Evolutionary conservation across 169 alveolate genomes (phyloP), one percentile per base, ranked within the genome.

Genomic region (Plasmodium adleri): DNA sequence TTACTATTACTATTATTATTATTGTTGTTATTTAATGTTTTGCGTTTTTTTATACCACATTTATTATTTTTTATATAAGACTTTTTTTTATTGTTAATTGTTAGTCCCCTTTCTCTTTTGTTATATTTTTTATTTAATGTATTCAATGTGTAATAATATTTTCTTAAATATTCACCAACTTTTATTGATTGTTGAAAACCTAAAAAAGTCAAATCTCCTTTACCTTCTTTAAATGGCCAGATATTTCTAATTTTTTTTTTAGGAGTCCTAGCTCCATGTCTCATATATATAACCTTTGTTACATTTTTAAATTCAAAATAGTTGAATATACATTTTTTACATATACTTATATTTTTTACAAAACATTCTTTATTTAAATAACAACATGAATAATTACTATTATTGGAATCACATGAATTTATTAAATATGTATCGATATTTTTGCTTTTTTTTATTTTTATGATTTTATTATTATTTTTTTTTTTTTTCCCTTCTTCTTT

Each of bases 251-350:
- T 80, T 56, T 80, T 80, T 12, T 80, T 80, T 52, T 80, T 80
- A 2, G 90, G 90, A 0, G 90, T 67, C 39, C 90, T 80, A 5
- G 90, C 90, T 0, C 90, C 90, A 68, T 80, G 90, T 58, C 90
- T 80, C 90, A 80, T 80, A 56, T 52, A 80, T 32, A 80, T 66
- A 7, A 80, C 72, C 32, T 80, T 80, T 45, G 85, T 58, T 4
- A 80, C 50, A 62, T 12, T 52, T 7, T 66, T 68, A 49, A 80
- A 54, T 17, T 80, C 73, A 17, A 80, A 80, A 60, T 80, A 68
- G 0, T 64, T 6, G 43, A 80, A 80, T 4, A 80, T 49, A 56
- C 90, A 80, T 62, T 80, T 80, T 26, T 17, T 80, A 32, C 90
- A 80, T 8, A 80, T 68, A 9, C 39, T 67, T 54, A 80, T 50